Evolutionary conservation across 306 rosid genomes (phyloP), one percentile per base, ranked within the genome.

Genomic region (Echinosophora koreensis): DNA sequence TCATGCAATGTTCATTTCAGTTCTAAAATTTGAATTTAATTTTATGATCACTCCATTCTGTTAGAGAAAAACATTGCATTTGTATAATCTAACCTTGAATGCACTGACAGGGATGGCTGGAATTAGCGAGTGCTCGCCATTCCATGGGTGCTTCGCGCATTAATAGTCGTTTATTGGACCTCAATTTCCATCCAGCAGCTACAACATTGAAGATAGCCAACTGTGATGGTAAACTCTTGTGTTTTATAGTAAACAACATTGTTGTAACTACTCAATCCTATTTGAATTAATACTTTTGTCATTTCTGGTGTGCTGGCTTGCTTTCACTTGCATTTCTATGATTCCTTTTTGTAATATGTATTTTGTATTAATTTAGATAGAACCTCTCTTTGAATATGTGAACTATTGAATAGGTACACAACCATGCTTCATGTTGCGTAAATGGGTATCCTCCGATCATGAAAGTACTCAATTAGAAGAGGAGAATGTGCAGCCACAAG

Each of bases 61-160:
- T 34, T 55, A 9, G 41, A 7, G 34, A 7, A 39, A 39, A 54
- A 39, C 12, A 3, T 56, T 16, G 9, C 51, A 32, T 44, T n/a
- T 41, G 3, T 41, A 41, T 41, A 41, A 0, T 74, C 13, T 41
- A 41, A 0, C 69, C 13, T 69, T 47, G n/a, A 2, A 8, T 54
- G 10, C 30, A 13, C 80, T 66, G 18, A 57, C 85, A 95, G 99
- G 99, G 94, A 56, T 95, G 97, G 97, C 57, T 92, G 66, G 97
- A 95, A 16, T 83, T 95, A 56, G 97, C 97, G 0, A 87, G 97
- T 80, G 97, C 97, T 50, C 86, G 92, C 30, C 88, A 88, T 85
- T 92, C 99, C 59, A 95, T 92, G 99, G 99, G 97, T 44, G 84
- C 84, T n/a, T 86, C 89, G 8, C 94, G 97, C 9, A 69, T 92